Base-by-base conservation (phyloP, 2,329 filamentous ascomycete species). In the Epichloe bromicola region DNA sequence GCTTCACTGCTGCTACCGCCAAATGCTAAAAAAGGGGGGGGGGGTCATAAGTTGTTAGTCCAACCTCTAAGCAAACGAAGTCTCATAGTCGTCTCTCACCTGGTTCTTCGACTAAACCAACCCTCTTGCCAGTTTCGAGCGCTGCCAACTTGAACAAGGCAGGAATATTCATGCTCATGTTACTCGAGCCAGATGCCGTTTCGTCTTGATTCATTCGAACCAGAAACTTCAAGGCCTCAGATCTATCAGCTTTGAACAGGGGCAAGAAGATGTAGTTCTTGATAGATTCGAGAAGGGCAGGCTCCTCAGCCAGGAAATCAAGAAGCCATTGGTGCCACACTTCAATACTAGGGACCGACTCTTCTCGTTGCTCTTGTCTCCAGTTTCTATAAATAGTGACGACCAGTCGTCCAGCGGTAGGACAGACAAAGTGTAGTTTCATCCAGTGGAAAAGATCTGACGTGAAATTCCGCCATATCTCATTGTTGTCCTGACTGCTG, bases 121-220 rank as follows among this genome's bases (percentile, higher is more conserved):
- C 70, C 60, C 84, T 85, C 65, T 87, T 88, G 14, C 82, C 85
- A 15, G 81, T 75, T 56, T 87, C 82, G 42, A 88, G 69, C n/a
- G 82, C 76, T 43, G 82, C 75, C 41, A 88, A 72, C 56, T 82
- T 78, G 10, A 88, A 65, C 42, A 82, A 69, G 0, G 78, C 74
- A 48, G 79, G 73, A 14, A 72, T 66, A 49, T 79, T 72, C 26
- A 78, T 64, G 19, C 73, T 70, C 49, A 70, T 65, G 36, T 63
- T 68, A 43, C 67, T 67, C 40, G 71, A 70, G 54, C 67, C 72
- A 51, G 65, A 71, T 12, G 74, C 63, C n/a, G 72, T 65, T 49
- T 70, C 70, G 5, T 74, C 62, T 14, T 72, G 67, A n/a, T 74
- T 82, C 51, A 85, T 69, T 19, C 71, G 68, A 44, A 74, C 66